Base-by-base conservation (phyloP, 2,329 filamentous ascomycete species). In the Fusarium oligoseptatum region DNA sequence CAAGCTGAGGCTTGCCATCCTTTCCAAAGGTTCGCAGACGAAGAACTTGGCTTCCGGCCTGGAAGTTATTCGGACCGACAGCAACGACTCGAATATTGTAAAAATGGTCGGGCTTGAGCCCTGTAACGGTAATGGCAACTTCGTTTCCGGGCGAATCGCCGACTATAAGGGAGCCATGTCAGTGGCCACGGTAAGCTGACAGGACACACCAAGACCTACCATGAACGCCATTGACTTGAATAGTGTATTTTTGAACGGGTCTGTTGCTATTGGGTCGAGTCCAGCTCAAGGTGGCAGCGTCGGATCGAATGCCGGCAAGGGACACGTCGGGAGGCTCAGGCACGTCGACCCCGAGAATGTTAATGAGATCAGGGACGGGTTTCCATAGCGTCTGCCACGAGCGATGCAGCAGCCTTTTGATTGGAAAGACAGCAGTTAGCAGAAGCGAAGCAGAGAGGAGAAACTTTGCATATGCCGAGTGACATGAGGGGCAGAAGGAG, bases 1-100 rank as follows among this genome's bases (percentile, higher is more conserved):
- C 89, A 17, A 92, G 84, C 43, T 88, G 85, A n/a, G 91, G 91
- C 34, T 88, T 88, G 64, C 90, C 91, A 82, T 92, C 91, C 76
- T 85, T 87, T 80, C 86, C 89, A 81, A 89, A 92, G 56, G 97
- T 98, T 77, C 93, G 91, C 64, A 99, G 87, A 64, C 97, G 93
- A 73, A 98, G 92, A 41, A 97, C 91, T 6, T 91, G 89, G 82
- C 97, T 98, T 41, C 94, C 93, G 1, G 95, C 95, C 80, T 97
- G 95, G 79, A 98, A 98, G 82, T 97, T 97, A 76, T 95, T 95
- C 34, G 93, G 91, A 58, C 96, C 97, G 64, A 98, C 93, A 43
- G 96, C 95, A 76, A 98, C 94, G 64, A 98, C 94, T 70, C 96
- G 93, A 32, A 99, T 92, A 75, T 97, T 97, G 84, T 98, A 98